Base-by-base conservation (phyloP, 2,329 filamentous ascomycete species). In the Xylariaceae sp. region DNA sequence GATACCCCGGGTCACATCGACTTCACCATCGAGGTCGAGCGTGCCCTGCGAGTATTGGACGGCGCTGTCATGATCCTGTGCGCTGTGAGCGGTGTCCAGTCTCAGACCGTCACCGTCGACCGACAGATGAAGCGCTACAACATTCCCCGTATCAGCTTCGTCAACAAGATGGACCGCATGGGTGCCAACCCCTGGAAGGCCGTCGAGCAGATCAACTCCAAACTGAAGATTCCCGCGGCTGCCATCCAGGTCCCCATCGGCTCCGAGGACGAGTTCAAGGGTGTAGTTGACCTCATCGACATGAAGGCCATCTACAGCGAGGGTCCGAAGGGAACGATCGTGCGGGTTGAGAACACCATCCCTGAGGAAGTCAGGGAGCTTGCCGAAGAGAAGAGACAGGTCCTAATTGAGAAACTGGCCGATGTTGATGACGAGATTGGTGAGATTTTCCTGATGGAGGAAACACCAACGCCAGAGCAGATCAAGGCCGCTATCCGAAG, bases 121-220 rank as follows among this genome's bases (percentile, higher is more conserved):
- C 84, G 94, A 63, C 94, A 99, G 77, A 99, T 99, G 94, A 90
- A 91, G 77, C 86, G 94, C 62, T 99, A 99, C 79, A 93, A 97
- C 68, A 87, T 99, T 57, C 94, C 94, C 55, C 83, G 94, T 63
- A 86, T 99, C 70, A 96, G 89, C 49, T 99, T 99, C 67, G 85
- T 99, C 70, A 99, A 99, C 79, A 99, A 99, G 81, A 97, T 99
- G 93, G 94, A 99, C 69, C 88, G 94, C 60, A 97, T 97, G 88
- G 94, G 94, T 54, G 90, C 94, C 59, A 97, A 99, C 69, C 94
- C 94, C 9, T 99, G 92, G 84, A 97, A 96, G 75, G 92, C 91
- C 9, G 86, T 99, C 51, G 93, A 99, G 39, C 92, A 97, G 75
- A 97, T 99, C 79, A 97, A 96, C 76, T 83, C 86, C 65, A 99